phyloP scores from a whole-genome alignment of 106 monocot species.

The Phalaenopsis equestris region DNA sequence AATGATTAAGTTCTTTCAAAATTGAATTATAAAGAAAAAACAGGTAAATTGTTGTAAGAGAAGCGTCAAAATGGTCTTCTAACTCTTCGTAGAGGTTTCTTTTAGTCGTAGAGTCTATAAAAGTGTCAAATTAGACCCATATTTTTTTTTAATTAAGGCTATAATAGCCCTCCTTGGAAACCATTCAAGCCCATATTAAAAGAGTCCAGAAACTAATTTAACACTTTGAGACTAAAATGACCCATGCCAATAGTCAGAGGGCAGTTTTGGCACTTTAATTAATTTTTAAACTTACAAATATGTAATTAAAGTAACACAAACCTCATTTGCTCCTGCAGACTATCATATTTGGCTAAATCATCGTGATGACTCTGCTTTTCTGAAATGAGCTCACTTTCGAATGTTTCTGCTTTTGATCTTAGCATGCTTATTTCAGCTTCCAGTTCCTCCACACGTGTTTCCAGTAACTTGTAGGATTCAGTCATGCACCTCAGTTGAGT shows the following conservation, averaged over 20 bases:
- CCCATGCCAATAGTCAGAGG: too few relatives aligned
- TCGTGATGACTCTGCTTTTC: conserved; percentile 69
- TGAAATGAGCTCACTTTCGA: conserved; percentile 52
- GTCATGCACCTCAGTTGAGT: conserved; percentile 97
- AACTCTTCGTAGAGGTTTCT: too few relatives aligned
- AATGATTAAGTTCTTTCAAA: neutral
- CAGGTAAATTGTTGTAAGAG: neutral
- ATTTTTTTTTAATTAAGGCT: too few relatives aligned
- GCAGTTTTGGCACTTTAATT: too few relatives aligned
- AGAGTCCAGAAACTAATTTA: too few relatives aligned
- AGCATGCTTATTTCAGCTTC: conserved; percentile 55
- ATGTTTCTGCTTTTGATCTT: conserved; percentile 32
- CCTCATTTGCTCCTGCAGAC: conserved; percentile 77
- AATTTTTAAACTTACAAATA: too few relatives aligned
- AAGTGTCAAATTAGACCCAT: too few relatives aligned
- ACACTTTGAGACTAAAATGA: too few relatives aligned
- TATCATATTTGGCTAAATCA: conserved; percentile 44
- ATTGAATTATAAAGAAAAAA: neutral
- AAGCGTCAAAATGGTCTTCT: too few relatives aligned
- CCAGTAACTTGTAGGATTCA: conserved; percentile 80
- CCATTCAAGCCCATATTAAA: too few relatives aligned
- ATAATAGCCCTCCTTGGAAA: too few relatives aligned
- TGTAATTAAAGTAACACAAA: conserved; percentile 6
- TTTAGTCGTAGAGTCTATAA: too few relatives aligned
- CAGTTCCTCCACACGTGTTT: conserved; percentile 45